phyloP scores from a whole-genome alignment of 495 filamentous ascomycete species.

The Lasiosphaeriaceae sp. region DNA sequence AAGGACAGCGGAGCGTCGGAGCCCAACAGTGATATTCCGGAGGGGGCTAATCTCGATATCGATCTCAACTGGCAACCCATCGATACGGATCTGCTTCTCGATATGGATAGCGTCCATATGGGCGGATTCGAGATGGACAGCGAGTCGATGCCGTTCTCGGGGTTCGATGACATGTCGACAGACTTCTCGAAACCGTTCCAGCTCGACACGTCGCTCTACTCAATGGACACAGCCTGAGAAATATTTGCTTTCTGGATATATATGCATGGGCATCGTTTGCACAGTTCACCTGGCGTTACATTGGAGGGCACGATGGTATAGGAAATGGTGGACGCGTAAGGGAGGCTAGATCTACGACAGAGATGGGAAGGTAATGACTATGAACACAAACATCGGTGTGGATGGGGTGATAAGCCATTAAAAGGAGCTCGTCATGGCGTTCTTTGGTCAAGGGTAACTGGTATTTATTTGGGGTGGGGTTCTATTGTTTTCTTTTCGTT shows the following conservation, averaged over 20 bases:
- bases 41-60: slow-evolving; percentile 43
- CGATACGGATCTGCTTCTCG: slow-evolving; percentile 29
- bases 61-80: slow-evolving; percentile 39
- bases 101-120: slow-evolving; percentile 33
- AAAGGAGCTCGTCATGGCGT: slow-evolving; percentile 2
- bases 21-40: slow-evolving; percentile 51
- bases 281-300: neutral
- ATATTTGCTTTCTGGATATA: neutral
- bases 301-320: neutral
- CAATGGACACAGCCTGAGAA: neutral
- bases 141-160: slow-evolving; percentile 21
- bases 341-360: neutral
- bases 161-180: slow-evolving; percentile 37
- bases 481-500: neutral
- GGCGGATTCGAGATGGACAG: slow-evolving; percentile 20
- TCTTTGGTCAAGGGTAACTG: neutral
- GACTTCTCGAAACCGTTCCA: slow-evolving; percentile 40
- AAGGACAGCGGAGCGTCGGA: slow-evolving; percentile 51
- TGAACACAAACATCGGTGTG: neutral
- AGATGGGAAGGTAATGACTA: neutral
- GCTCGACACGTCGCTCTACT: slow-evolving; percentile 39
- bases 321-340: neutral
- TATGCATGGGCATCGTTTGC: neutral
- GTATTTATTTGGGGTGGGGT: neutral
- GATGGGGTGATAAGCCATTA: neutral